Evolutionary conservation across 1,284 basidiomycete genomes (phyloP), one percentile per base, ranked within the genome.

Genomic region (Athelia sp.): DNA sequence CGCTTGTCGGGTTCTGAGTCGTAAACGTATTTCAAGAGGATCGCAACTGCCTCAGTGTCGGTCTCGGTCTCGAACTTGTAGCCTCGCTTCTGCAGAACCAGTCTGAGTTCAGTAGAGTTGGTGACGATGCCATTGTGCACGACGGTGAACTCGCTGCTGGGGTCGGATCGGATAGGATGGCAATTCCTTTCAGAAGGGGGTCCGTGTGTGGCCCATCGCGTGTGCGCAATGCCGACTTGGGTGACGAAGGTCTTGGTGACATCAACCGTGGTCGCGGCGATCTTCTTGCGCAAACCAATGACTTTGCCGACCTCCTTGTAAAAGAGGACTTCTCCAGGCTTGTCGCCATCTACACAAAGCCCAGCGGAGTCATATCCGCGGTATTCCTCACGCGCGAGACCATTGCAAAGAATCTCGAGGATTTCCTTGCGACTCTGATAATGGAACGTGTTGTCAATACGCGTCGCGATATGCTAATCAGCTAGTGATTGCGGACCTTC

Each of bases 251-350:
- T 79, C 76, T 92, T 95, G 66, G 76, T 72, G 58, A 92, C 86
- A 71, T 98, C 84, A 61, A 95, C 66, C 54, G 66, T 71, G 15
- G 90, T 85, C 56, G 80, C 78, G 50, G 86, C 84, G 62, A 98
- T 96, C 72, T 90, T 86, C 76, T 97, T 91, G 71, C 93, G 90
- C 51, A 99, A 81, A 24, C 90, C 88, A 46, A 89, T 87, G 54
- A 99, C 97, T 72, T 99, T 99, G 71, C 97, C 97, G 49, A 99
- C 96, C 71, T 97, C 90, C 78, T 98, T 99, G 87, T 96, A 99
- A 74, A 88, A 92, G 53, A 92, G 62, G 52, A 91, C 76, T 49
- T 85, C 78, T 44, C 82, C 82, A 4, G 85, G 74, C 59, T 85
- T 82, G 77, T 99, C 95, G 32, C 95, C 96, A 64, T 99, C 97